Percentiles rank a stretch among this genome's conserved stretches.
Conservation (phyloP, 805 yeast genomes). For the Saccharomycopsis schoenii region DNA sequence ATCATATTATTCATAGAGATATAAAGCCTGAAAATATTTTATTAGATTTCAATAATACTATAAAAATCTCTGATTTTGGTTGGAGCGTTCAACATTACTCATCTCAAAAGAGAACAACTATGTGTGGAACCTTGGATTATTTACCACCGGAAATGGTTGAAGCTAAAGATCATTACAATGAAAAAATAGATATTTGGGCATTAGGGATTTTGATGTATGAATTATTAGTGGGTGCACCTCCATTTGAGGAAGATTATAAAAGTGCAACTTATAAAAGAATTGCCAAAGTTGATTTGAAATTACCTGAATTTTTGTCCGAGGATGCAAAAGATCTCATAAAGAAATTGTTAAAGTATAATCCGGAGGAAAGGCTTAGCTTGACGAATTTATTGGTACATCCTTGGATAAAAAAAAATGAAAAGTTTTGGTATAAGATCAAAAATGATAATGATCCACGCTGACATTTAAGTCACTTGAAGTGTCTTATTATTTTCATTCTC, state of each 20-base stretch:
- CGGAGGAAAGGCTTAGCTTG: conserved; percentile 54
- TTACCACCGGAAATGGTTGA: conserved; percentile 94
- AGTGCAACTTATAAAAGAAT: conserved; percentile 75
- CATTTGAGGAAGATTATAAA: conserved; percentile 76
- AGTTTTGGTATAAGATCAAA: conserved; percentile 39
- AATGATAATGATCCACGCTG: background rate
- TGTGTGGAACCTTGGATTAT: conserved; percentile 94
- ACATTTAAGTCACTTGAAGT: background rate
- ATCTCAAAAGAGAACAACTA: conserved; percentile 50
- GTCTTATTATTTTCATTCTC: background rate
- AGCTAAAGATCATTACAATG: conserved; percentile 59
- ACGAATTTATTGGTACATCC: conserved; percentile 63
- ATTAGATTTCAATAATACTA: conserved; percentile 60
- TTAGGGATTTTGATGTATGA: conserved; percentile 82
- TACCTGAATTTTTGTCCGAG: conserved; percentile 58
- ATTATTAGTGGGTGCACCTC: conserved; percentile 80
- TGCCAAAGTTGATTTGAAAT: conserved; percentile 60
- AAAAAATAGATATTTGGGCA: conserved; percentile 84
- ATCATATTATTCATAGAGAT: conserved; percentile 82
- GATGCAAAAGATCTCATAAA: conserved; percentile 73
- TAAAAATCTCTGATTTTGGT: conserved; percentile 90
- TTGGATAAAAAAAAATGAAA: conserved; percentile 65
- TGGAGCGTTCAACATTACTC: conserved; percentile 77
- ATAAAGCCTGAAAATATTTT: conserved; percentile 90
- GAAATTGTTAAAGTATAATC: conserved; percentile 55